Base-by-base conservation (phyloP, 2,329 filamentous ascomycete genomes). In the Ophidiomyces ophidiicola region DNA sequence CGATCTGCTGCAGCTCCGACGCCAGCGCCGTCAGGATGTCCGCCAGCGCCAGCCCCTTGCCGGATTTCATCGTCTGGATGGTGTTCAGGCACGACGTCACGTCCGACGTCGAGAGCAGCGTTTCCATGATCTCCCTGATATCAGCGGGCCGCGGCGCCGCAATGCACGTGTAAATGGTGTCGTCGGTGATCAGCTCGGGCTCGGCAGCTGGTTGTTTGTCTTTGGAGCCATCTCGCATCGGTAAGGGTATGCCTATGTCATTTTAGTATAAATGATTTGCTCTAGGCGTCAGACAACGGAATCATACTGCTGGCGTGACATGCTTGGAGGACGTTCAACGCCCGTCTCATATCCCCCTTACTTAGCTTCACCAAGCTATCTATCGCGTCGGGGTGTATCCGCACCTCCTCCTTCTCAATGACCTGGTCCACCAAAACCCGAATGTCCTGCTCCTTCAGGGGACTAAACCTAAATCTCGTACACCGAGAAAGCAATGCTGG, bases 151-250 rank as follows among this genome's bases (percentile, higher is more conserved):
- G 87, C 3, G 90, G 90, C 1, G 88, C 88, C 6, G 90, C 90
- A 55, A 98, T 93, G 61, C 90, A 98, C 61, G 86, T 87, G 69
- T 94, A 98, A 54, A 98, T 96, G 5, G 78, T 80, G 14, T 83
- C 85, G 57, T 94, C 82, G 24, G 82, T 94, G 49, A 94, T 94
- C 49, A 84, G 74, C 44, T 96, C 88, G 28, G 85, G 73, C 40
- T 80, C 69, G 19, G 87, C 66, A 5, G 62, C 53, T 15, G 67
- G 63, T 11, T 72, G 54, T 3, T 68, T 69, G 4, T 73, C 60
- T 56, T 75, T 76, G 21, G 77, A 71, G 2, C 63, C 71, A 50
- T 74, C 67, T 52, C 71, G 75, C 28, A 70, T 60, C 39, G 74
- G 72, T 18, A 86, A 64, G 0, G 81, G 82, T 28, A 78, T 82